Base-by-base conservation (phyloP, 2,329 filamentous ascomycete genomes). In the Furcasterigmium furcatum region DNA sequence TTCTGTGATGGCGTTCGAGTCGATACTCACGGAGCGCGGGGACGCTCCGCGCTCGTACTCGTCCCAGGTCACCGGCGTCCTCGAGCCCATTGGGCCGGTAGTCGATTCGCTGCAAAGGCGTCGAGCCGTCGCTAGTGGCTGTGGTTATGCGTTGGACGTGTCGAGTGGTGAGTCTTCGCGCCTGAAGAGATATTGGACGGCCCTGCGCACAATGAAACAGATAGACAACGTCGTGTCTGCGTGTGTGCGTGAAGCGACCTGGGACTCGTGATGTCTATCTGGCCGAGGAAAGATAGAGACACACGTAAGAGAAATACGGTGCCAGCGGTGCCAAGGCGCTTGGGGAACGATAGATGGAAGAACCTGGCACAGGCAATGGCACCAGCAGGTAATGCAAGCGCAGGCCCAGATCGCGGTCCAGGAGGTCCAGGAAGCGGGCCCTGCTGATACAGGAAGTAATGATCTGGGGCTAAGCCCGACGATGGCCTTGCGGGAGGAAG, bases 61-160 rank as follows among this genome's bases (percentile, higher is more conserved):
- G 55, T 72, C 68, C 72, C 72, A 75, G 46, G 62, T 71, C 29
- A 66, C 58, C 44, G 70, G 69, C 54, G 71, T 72, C 39, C 60
- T 57, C 46, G 58, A 52, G 20, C 48, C 41, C 51, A 53, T 53
- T 39, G 20, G 35, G 41, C 25, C n/a, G 42, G 41, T 18, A 18
- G 14, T n/a, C n/a, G n/a, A n/a, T n/a, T n/a, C 12, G 24, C 24
- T 27, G 27, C 29, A 19, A 5, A 34, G 12, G 19, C 27, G 16
- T 18, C 3, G 34, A 8, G 27, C 27, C 39, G 29, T 21, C 27
- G 22, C 29, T n/a, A 24, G n/a, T 12, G 16, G 16, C 21, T 30
- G 18, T 2, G 27, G 14, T 7, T 13, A 41, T 18, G 35, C 27
- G 20, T 22, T 12, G 12, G 38, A 25, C n/a, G 34, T 18, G 34